Evolutionary conservation across 352 stramenopile species (phyloP).

Genomic region (Pythium rhizo-oryzae): DNA sequence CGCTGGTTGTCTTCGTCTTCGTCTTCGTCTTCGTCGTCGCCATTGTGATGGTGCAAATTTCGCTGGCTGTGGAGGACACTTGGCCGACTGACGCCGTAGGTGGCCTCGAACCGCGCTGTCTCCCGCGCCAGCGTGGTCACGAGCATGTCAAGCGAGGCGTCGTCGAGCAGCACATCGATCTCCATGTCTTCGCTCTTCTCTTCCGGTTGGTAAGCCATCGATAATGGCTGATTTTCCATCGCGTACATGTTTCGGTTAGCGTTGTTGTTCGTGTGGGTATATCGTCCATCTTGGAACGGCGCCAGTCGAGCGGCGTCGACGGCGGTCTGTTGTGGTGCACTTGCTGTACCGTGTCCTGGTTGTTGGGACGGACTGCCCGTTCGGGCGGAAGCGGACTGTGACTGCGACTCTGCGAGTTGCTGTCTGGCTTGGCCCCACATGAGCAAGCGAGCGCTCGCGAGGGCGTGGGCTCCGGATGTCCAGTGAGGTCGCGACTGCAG

Average conservation of each 20-base stretch:
- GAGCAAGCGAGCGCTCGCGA: constrained; percentile 8
- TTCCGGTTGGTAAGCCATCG: background rate
- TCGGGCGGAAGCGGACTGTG: background rate
- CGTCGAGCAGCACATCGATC: constrained; percentile 28
- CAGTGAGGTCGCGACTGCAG: constrained; percentile 7
- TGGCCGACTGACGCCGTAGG: background rate
- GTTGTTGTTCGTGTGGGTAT: background rate
- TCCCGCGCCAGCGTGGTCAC: constrained; percentile 29
- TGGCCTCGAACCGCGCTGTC: constrained; percentile 18
- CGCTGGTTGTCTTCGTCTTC: constrained; percentile 15
- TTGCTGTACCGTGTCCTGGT: background rate
- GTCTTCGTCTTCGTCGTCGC: constrained; percentile 13
- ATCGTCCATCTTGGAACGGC: constrained; percentile 16
- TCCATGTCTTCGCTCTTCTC: constrained; percentile 25
- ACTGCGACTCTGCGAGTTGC: constrained; percentile 3
- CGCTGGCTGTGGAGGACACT: constrained; percentile 1
- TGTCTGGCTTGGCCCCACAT: constrained; percentile 21
- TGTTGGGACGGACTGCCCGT: background rate
- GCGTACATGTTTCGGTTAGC: background rate
- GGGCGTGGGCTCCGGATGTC: background rate
- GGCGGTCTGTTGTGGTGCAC: background rate
- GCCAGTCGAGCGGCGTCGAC: background rate
- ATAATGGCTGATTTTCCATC: constrained; percentile 2
- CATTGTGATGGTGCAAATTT: constrained; percentile 1
- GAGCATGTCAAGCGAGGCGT: constrained; percentile 31